phyloP scores from a whole-genome alignment of 148 eudicot species.

The Rhododendron kiyosumense region DNA sequence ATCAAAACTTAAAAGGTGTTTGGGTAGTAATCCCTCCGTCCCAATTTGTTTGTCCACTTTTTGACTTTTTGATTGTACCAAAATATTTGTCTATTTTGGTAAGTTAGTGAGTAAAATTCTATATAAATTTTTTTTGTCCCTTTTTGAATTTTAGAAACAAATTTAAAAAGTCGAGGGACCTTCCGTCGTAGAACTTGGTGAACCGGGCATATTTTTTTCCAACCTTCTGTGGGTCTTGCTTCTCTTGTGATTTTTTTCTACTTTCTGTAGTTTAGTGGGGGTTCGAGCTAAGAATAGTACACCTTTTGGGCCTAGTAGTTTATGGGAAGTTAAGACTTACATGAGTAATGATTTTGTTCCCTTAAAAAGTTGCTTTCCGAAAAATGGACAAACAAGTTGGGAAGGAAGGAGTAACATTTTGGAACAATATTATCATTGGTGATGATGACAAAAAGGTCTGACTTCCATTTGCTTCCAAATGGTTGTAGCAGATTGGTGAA shows the following conservation, averaged over 20 bases:
- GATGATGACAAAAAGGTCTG: not conserved
- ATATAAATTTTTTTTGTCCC: not conserved
- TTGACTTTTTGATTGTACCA: not conserved
- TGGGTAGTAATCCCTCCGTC: not conserved
- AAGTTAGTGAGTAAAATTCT: not conserved
- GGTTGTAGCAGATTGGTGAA: slow-evolving; percentile 5
- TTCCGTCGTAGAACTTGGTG: not conserved
- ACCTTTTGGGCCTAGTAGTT: not conserved
- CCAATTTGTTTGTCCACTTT: not conserved
- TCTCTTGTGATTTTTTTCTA: not conserved
- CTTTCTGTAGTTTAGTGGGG: not conserved
- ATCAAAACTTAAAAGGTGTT: not conserved
- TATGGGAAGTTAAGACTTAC: not conserved
- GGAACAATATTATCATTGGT: not conserved
- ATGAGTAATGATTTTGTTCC: not conserved
- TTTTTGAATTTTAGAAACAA: not conserved
- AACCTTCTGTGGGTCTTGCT: not conserved
- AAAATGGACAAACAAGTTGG: not conserved
- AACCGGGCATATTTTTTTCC: not conserved
- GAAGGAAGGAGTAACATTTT: not conserved
- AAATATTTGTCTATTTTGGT: not conserved
- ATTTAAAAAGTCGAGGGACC: not conserved
- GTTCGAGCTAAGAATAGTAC: not conserved
- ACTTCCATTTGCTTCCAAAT: not conserved
- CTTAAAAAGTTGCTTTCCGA: not conserved